These are phyloP conservation scores for Xylaria digitata DNA, from an alignment of 2,329 filamentous ascomycete genomes.

Conservation along the genomic window DNA sequence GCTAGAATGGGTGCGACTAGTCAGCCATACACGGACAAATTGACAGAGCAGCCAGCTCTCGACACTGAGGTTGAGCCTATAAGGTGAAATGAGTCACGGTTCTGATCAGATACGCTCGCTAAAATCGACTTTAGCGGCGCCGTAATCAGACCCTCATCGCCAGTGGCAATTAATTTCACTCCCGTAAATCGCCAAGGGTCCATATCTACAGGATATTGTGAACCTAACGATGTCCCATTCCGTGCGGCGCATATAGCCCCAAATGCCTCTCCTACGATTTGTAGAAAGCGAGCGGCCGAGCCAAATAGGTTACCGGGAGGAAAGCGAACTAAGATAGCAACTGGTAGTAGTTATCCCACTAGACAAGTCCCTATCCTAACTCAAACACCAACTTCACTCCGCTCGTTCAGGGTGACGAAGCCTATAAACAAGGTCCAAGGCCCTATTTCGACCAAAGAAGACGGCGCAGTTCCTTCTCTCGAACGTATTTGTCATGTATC, in stretches of 20 bases:
- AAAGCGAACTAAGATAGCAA: constrained; percentile 23
- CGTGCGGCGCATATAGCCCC: background rate
- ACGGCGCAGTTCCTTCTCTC: background rate
- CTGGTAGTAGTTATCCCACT: constrained; percentile 15
- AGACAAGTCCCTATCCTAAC: constrained; percentile 26
- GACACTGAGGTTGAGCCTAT: background rate
- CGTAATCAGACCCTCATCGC: background rate
- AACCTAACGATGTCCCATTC: background rate
- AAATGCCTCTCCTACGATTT: background rate
- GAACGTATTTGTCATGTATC: background rate
- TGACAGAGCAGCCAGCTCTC: background rate
- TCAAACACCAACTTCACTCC: constrained; percentile 36
- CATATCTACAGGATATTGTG: background rate
- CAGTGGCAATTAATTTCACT: constrained; percentile 8
- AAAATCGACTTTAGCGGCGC: constrained; percentile 2
- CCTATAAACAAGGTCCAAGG: constrained; percentile 14
- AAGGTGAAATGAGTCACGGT: constrained; percentile 10
- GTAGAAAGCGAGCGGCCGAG: constrained; percentile 24
- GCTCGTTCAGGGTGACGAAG: constrained; percentile 41
- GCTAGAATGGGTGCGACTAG: constrained; percentile 2
- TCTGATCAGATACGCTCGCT: background rate
- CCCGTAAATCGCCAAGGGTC: constrained; percentile 18
- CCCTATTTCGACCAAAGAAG: background rate
- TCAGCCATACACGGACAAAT: background rate
- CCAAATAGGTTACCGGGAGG: constrained; percentile 1